A percentile compares a stretch with the other conserved stretches of the same genome.
Evolutionary conservation across 192 early-diverging fungal species (phyloP).

Genomic region (Funneliformis mosseae): DNA sequence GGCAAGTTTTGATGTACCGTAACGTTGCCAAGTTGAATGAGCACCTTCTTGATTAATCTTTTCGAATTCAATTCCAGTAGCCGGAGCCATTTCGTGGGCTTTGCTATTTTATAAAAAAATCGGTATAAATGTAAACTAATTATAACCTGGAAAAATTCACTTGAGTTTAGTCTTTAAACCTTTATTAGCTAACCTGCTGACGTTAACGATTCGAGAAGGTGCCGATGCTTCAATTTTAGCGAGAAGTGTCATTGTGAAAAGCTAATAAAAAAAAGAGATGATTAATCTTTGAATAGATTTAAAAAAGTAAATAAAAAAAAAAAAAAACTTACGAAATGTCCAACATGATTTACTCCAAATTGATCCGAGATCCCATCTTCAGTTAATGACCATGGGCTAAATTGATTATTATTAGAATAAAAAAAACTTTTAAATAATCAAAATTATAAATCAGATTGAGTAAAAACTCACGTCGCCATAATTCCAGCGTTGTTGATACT

Average conservation of each 20-base stretch:
- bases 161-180: no score
- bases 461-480: constrained; percentile 28
- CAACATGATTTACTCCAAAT: constrained; percentile 55
- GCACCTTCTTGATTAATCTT: constrained; percentile 41
- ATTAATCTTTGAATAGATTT: not conserved
- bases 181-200: constrained; percentile 36
- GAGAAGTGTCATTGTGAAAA: constrained; percentile 43
- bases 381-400: constrained; percentile 36
- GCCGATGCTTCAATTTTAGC: constrained; percentile 43
- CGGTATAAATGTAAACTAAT: no score
- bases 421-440: not conserved
- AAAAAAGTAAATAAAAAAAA: no score
- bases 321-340: constrained; percentile 31
- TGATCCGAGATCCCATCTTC: constrained; percentile 47
- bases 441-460: not conserved
- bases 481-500: constrained; percentile 46
- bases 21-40: constrained; percentile 35
- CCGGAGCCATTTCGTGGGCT: constrained; percentile 34
- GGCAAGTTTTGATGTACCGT: constrained; percentile 59
- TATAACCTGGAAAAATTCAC: no score
- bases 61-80: constrained; percentile 46
- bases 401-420: not conserved
- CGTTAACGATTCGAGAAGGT: constrained; percentile 54
- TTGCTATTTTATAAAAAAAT: constrained; percentile 39
- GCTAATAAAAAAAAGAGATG: not conserved